phyloP scores from a whole-genome alignment of 2,329 filamentous ascomycete species.

The Phyllosticta capitalensis region DNA sequence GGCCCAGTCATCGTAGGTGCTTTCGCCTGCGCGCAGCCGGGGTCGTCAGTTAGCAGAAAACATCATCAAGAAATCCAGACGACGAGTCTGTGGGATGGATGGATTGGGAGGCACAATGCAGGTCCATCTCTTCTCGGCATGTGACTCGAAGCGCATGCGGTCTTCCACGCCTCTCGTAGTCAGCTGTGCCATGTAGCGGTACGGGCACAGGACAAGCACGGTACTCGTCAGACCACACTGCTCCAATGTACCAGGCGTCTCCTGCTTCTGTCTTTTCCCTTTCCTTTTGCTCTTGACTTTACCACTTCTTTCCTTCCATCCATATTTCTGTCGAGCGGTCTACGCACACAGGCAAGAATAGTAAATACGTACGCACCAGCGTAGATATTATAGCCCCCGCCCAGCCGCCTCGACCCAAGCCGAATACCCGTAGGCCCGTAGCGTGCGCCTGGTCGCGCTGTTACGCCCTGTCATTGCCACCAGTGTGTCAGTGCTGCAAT shows the following conservation, averaged over 20 bases:
- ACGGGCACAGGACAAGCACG: too few relatives aligned
- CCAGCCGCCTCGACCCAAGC: constrained; percentile 40
- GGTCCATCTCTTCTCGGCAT: not conserved
- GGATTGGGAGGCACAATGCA: too few relatives aligned
- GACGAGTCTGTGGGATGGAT: not conserved
- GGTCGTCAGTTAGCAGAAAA: not conserved
- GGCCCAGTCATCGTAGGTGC: constrained; percentile 39
- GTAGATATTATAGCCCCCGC: constrained; percentile 35
- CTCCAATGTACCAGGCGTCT: too few relatives aligned
- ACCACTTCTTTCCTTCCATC: too few relatives aligned
- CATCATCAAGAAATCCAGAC: not conserved
- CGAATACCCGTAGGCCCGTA: constrained; percentile 46
- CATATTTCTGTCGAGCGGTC: not conserved
- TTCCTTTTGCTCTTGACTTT: too few relatives aligned
- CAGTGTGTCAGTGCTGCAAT: too few relatives aligned
- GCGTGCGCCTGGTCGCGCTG: constrained; percentile 42
- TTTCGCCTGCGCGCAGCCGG: constrained; percentile 17
- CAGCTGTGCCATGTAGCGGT: not conserved
- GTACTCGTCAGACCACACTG: not conserved
- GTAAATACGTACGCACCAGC: constrained; percentile 28
- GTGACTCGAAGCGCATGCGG: not conserved
- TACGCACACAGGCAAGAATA: not conserved
- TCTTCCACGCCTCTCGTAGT: not conserved
- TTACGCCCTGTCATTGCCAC: constrained; percentile 34
- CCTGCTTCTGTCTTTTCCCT: too few relatives aligned